Percentiles rank a stretch among this genome's conserved stretches.
Conservation (phyloP, 371 early-diverging fungal genomes). For the Mortierella sp. region DNA sequence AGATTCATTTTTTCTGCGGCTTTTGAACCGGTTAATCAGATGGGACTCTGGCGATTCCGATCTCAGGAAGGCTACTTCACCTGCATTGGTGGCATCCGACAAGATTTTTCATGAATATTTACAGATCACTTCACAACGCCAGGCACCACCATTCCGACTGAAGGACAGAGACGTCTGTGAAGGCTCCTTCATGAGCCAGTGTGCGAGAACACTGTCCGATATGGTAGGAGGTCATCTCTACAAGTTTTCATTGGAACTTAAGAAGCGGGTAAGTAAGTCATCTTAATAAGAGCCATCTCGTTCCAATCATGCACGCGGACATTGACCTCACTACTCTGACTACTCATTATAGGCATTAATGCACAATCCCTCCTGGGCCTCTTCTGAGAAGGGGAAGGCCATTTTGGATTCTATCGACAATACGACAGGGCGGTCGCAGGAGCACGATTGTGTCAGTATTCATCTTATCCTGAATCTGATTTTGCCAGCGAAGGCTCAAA, state of each 20-base stretch:
- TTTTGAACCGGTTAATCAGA: conserved; percentile 17
- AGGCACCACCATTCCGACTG: conserved; percentile 19
- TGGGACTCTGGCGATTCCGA: conserved; percentile 20
- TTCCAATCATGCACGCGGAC: conserved; percentile 18
- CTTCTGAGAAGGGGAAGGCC: conserved; percentile 26
- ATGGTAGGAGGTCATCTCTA: conserved; percentile 20
- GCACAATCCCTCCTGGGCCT: conserved; percentile 29
- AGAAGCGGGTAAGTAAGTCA: conserved; percentile 29
- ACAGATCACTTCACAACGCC: conserved; percentile 21
- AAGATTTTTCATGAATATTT: conserved; percentile 21
- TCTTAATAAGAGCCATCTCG: conserved; percentile 17
- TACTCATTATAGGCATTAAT: conserved; percentile 10
- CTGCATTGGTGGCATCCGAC: conserved; percentile 14
- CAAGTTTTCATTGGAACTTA: conserved; percentile 28
- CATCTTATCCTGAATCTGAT: conserved; percentile 23
- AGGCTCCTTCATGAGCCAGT: conserved; percentile 14
- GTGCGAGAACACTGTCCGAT: conserved; percentile 26
- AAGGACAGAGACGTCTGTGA: conserved; percentile 25
- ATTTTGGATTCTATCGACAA: conserved; percentile 28
- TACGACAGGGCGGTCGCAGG: conserved; percentile 12
- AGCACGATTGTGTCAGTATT: conserved; percentile 26
- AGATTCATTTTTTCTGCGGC: conserved; percentile 19
- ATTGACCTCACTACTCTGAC: conserved; percentile 19
- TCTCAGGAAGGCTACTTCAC: conserved; percentile 19
- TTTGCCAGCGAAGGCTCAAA: conserved; percentile 28